These are phyloP conservation scores for Neurospora africana DNA, from an alignment of 495 filamentous ascomycete species.

Conservation along the genomic window DNA sequence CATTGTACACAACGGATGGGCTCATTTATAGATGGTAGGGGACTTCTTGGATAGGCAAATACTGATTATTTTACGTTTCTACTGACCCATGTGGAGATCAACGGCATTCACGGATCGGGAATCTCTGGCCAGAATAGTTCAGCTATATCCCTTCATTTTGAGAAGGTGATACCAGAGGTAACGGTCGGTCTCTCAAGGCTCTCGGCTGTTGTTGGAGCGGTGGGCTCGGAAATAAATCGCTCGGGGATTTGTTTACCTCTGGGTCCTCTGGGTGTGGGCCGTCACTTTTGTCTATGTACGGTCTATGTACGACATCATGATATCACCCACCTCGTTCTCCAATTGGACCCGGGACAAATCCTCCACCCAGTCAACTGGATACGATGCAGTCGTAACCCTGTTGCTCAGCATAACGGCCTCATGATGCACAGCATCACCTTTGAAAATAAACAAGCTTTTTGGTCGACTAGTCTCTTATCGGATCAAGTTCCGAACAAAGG, in stretches of 20 bases:
- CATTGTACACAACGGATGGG: slow-evolving; percentile 63
- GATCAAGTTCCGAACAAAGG: background rate
- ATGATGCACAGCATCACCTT: background rate
- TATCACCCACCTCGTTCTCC: background rate
- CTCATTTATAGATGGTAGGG: slow-evolving; percentile 45
- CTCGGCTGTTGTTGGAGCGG: background rate
- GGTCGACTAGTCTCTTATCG: background rate
- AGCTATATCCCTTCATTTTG: background rate
- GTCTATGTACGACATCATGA: background rate
- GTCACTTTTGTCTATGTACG: background rate
- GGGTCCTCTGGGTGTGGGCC: background rate
- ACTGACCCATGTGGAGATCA: background rate
- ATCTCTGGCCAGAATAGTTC: background rate
- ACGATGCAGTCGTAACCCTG: background rate
- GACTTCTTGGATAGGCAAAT: background rate
- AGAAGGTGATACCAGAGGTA: background rate
- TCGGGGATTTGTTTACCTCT: background rate
- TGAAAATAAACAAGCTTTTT: background rate
- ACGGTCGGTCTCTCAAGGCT: background rate
- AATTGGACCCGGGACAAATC: background rate
- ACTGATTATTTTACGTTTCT: background rate
- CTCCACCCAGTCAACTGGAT: background rate
- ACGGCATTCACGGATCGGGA: background rate
- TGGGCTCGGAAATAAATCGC: background rate
- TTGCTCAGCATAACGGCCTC: background rate